A percentile compares a stretch with the other conserved stretches of the same genome.
These are phyloP conservation scores for Mycosphaerella sp. DNA, from an alignment of 2,329 filamentous ascomycete genomes.

Conservation along the genomic window DNA sequence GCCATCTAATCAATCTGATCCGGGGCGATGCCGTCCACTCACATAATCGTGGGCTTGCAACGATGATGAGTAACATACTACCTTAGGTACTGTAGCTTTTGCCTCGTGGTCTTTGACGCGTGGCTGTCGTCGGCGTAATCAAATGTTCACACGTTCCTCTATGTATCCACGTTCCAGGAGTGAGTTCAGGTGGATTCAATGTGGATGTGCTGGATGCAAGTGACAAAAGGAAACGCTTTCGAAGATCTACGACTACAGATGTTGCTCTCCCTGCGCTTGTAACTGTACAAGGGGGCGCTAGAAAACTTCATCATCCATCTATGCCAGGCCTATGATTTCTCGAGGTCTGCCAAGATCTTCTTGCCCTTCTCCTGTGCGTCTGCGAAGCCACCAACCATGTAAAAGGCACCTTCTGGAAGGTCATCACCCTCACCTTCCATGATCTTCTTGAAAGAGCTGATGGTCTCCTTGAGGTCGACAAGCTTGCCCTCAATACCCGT, in stretches of 20 bases:
- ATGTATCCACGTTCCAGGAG: too few species aligned
- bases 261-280: slow-evolving; percentile 24
- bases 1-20: too few species aligned
- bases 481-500: slow-evolving; percentile 94
- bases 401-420: slow-evolving; percentile 89
- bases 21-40: too few species aligned
- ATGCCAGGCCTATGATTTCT: slow-evolving; percentile 37
- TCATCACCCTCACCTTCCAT: slow-evolving; percentile 91
- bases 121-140: too few species aligned
- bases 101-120: too few species aligned
- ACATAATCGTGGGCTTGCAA: too few species aligned
- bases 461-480: slow-evolving; percentile 98
- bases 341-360: slow-evolving; percentile 98
- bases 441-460: slow-evolving; percentile 94
- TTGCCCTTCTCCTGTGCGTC: slow-evolving; percentile 94
- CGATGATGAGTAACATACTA: too few species aligned
- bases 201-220: background rate
- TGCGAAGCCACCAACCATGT: slow-evolving; percentile 97
- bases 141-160: too few species aligned
- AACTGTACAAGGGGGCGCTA: slow-evolving; percentile 25
- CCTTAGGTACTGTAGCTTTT: too few species aligned
- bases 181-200: background rate
- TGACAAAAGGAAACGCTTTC: slow-evolving; percentile 27
- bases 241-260: slow-evolving; percentile 23
- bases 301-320: slow-evolving; percentile 19